These are phyloP conservation scores for Ganoderma resinaceum DNA, from an alignment of 1,284 basidiomycete species.

Conservation along the genomic window DNA sequence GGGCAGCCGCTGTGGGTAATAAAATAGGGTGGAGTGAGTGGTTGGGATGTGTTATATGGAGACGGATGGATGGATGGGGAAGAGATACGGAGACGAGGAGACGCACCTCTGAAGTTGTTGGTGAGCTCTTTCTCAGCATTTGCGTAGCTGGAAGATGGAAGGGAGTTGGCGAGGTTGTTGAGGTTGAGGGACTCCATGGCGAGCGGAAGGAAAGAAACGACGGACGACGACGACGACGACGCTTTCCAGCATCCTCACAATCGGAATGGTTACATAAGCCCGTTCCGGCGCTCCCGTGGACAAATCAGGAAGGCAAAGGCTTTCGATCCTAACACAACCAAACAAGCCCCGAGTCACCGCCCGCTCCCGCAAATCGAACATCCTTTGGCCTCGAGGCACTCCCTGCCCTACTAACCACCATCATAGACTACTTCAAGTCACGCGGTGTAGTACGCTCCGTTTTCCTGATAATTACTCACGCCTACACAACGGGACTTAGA, in stretches of 20 bases:
- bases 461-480: too few species aligned
- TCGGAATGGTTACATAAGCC: not conserved
- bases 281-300: not conserved
- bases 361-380: too few species aligned
- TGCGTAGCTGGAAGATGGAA: constrained; percentile 63
- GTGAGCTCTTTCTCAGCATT: constrained; percentile 79
- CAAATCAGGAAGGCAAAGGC: not conserved
- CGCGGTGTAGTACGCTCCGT: too few species aligned
- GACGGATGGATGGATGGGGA: constrained; percentile 4
- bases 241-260: not conserved
- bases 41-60: not conserved
- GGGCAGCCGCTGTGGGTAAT: constrained; percentile 64
- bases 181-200: constrained; percentile 75
- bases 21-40: not conserved
- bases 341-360: not conserved
- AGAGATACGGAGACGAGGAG: constrained; percentile 7
- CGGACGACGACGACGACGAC: not conserved
- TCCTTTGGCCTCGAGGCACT: not conserved
- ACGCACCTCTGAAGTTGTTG: constrained; percentile 80
- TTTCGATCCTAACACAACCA: not conserved
- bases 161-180: constrained; percentile 75
- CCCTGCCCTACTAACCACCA: too few species aligned
- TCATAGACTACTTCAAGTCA: too few species aligned
- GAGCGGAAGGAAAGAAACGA: not conserved
- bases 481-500: too few species aligned